Evolutionary conservation across 306 rosid species (phyloP), one percentile per base, ranked within the genome.

Genomic region (Casuarina glauca): DNA sequence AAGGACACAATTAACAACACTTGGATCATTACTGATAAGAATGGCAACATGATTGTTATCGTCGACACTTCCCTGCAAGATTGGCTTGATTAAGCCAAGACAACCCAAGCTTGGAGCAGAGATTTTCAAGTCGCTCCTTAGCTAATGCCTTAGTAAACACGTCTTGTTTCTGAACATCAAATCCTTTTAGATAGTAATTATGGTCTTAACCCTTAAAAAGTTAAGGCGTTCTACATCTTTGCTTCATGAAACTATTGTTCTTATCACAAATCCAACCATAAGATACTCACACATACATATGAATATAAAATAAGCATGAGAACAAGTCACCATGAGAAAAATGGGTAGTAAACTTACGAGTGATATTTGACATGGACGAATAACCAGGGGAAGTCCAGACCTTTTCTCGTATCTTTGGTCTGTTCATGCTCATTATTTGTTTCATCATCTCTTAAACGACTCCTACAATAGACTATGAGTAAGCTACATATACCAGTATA

Each of bases 381-480:
- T 44, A 69, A 76, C 41, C 49, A 55, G 60, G 15, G 39, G 38
- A 79, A 64, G 38, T 50, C 43, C 82, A 35, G 62, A 92, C 98
- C 96, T 95, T 88, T 84, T 55, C 78, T 90, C 76, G 72, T 84
- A 78, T 83, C 89, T 70, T 86, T 84, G 83, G 87, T 82, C 46
- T 73, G 87, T 70, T 86, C 74, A 2, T 73, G 60, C 49, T 85
- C 93, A 3, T 43, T 39, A 71, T 91, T 95, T 32, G 82, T 66
- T 82, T 84, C 91, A 85, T 88, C 90, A 50, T 82, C 84, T 42
- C 90, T 86, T 19, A 93, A 85, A 71, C 93, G 89, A 76, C 19
- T 77, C 91, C 95, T 92, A 69, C 11, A 89, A 82, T 60, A 83
- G 57, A 63, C 81, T 15, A 70, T 11, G 46, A 75, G 55, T 90